Percentiles rank a stretch among this genome's conserved stretches.
These are phyloP conservation scores for Vachellia pachyceras DNA, from an alignment of 306 rosid genomes.

Conservation along the genomic window DNA sequence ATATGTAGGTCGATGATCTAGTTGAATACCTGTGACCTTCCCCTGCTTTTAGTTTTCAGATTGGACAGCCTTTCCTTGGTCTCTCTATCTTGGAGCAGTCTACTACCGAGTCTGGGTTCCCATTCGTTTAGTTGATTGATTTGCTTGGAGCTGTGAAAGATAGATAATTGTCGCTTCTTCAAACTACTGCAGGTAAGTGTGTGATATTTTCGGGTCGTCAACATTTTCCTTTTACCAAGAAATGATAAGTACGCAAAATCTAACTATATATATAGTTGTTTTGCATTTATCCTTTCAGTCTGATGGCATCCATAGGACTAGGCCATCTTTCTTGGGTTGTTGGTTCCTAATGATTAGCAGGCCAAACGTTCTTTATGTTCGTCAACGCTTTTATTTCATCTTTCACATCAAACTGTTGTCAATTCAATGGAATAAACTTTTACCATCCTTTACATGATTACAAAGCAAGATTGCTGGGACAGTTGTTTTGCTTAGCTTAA, in stretches of 20 bases:
- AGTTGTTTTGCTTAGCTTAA: constrained; percentile 21
- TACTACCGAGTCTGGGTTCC: background rate
- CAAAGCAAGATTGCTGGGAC: background rate
- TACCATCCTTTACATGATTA: constrained; percentile 8
- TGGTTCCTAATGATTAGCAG: background rate
- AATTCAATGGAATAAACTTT: constrained; percentile 9
- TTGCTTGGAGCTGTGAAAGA: constrained; percentile 14
- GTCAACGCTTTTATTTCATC: constrained; percentile 7
- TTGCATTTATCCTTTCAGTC: constrained; percentile 1
- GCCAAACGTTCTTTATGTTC: constrained; percentile 1
- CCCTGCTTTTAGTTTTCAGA: background rate
- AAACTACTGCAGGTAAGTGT: background rate
- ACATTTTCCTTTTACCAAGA: background rate
- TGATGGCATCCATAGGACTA: constrained; percentile 22
- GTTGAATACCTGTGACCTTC: background rate
- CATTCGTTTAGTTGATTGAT: constrained; percentile 1
- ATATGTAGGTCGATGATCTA: constrained; percentile 26
- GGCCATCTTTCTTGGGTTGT: background rate
- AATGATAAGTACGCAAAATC: background rate
- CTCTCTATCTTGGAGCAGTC: constrained; percentile 2
- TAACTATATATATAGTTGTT: background rate
- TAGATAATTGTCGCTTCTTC: background rate
- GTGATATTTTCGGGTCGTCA: background rate
- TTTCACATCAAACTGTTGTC: background rate
- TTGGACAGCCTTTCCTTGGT: background rate